Evolutionary conservation across 78 protist species (phyloP).

Genomic region (Dictyostelium brefeldianum): DNA sequence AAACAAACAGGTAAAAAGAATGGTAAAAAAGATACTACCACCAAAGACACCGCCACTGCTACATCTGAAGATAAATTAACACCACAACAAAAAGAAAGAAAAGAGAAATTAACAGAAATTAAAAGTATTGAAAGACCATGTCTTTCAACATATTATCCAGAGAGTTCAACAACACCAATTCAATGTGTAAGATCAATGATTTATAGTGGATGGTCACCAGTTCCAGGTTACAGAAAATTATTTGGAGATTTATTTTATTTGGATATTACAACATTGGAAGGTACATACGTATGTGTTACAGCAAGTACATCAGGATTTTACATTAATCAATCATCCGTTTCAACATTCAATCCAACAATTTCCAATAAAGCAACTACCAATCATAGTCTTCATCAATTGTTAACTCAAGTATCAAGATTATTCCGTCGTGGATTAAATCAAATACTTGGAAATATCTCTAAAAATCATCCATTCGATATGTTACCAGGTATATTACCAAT

Average conservation of each 20-base stretch:
- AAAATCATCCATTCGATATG: slow-evolving; percentile 44
- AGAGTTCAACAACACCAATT: neutral
- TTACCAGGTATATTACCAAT: slow-evolving; percentile 27
- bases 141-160: slow-evolving; percentile 46
- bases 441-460: slow-evolving; percentile 1
- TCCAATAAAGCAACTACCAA: neutral
- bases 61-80: slow-evolving; percentile 17
- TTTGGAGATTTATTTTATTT: slow-evolving; percentile 86
- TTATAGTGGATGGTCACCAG: slow-evolving; percentile 87
- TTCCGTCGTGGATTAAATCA: slow-evolving; percentile 29
- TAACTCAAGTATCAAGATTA: slow-evolving; percentile 17
- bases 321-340: slow-evolving; percentile 47
- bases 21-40: neutral
- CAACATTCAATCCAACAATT: slow-evolving; percentile 44
- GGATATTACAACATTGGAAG: slow-evolving; percentile 68
- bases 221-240: slow-evolving; percentile 75
- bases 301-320: slow-evolving; percentile 73
- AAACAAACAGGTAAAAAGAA: slow-evolving; percentile 7
- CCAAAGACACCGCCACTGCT: neutral
- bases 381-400: slow-evolving; percentile 59
- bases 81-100: slow-evolving; percentile 38
- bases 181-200: slow-evolving; percentile 51
- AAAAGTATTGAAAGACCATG: slow-evolving; percentile 36
- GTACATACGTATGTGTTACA: slow-evolving; percentile 41
- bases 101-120: slow-evolving; percentile 10